Base-by-base conservation (phyloP, 75 land plant genomes). In the Sequoia sempervirens region DNA sequence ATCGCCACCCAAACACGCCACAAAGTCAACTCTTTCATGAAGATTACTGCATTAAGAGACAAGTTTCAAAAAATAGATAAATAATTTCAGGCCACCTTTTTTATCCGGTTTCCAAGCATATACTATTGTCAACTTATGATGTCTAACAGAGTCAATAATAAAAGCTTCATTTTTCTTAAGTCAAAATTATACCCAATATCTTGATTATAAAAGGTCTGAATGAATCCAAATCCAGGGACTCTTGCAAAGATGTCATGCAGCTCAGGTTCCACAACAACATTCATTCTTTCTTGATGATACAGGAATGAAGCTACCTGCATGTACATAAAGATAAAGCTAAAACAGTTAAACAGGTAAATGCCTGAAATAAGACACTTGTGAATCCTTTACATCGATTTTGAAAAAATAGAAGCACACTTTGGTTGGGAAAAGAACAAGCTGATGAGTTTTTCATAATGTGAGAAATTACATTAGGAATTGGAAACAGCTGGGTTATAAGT, bases 1-100 rank as follows among this genome's bases (percentile, higher is more conserved):
- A 88, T 98, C 99, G 23, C 99, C 99, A 38, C 99, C 98, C 86
- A 96, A 93, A 85, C 99, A 96, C n/a, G 94, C 97, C 23, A 98
- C 95, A 84, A 96, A 96, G 86, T 98, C 99, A n/a, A n/a, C n/a
- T n/a, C n/a, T n/a, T n/a, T n/a, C n/a, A n/a, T n/a, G n/a, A n/a
- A n/a, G n/a, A n/a, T n/a, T n/a, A n/a, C n/a, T n/a, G n/a, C n/a
- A n/a, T n/a, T n/a, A 80, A 74, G n/a, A 69, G 46, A 40, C 53
- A 80, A 1, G 58, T n/a, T 80, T 30, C 56, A 41, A 2, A 26
- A 30, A n/a, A 66, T 28, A 80, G 50, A 17, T 10, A 80, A 80
- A 20, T 75, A 38, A 40, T 32, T 6, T 45, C 37, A 23, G 2
- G 6, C 46, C 2, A 20, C 23, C 79, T 37, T 10, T 40, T 75